Percentiles rank a stretch among this genome's conserved stretches.
Conservation (phyloP, 257 asterid genomes). For the Solanum medicagineum region DNA sequence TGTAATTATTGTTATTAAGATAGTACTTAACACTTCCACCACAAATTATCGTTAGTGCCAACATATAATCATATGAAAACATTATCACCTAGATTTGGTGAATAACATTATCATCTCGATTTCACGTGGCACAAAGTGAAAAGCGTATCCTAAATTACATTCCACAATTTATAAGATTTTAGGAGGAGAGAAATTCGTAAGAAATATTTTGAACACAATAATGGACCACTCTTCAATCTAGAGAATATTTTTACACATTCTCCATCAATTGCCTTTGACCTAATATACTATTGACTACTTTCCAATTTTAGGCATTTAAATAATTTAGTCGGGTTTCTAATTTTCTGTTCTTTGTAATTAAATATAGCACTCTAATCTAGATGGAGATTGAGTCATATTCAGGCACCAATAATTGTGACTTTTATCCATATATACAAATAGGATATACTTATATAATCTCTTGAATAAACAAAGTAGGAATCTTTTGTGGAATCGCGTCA, state of each 20-base stretch:
- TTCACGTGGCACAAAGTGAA: background rate
- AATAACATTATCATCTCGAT: background rate
- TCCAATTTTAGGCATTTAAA: background rate
- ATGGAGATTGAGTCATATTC: constrained; percentile 7
- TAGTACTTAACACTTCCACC: too few relatives aligned
- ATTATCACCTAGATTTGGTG: background rate
- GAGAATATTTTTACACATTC: background rate
- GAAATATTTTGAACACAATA: background rate
- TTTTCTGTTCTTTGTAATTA: background rate
- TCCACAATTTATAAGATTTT: background rate
- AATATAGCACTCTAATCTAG: background rate
- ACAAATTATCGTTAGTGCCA: too few relatives aligned
- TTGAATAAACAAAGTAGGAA: background rate
- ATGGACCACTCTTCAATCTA: background rate
- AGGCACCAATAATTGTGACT: background rate
- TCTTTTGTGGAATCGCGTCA: background rate
- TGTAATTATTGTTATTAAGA: too few relatives aligned
- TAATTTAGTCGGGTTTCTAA: background rate
- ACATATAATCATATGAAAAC: background rate
- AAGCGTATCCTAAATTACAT: background rate
- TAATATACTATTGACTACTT: background rate
- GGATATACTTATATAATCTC: background rate
- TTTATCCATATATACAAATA: background rate
- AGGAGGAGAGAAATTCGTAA: background rate
- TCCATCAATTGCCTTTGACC: background rate